Conservation (phyloP, 139 green algal species). For the Raphidocelis subcapitata region DNA sequence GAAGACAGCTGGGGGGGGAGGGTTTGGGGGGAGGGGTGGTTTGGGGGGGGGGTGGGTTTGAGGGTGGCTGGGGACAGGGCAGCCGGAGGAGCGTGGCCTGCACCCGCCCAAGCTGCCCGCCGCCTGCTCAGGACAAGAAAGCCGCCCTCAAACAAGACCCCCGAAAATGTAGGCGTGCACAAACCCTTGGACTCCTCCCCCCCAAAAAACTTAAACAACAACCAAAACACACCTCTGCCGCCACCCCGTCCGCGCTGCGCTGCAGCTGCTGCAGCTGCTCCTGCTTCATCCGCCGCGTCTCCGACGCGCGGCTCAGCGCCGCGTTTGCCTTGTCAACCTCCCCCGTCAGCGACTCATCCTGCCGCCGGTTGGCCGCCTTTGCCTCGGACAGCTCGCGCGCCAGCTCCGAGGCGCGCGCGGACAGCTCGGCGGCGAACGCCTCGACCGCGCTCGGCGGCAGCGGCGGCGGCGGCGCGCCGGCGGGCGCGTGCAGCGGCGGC, state of each 20-base stretch:
- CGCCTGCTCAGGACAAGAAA: too few relatives aligned
- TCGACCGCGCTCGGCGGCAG: constrained; percentile 8
- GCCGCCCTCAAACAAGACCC: too few relatives aligned
- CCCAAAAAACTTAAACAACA: too few relatives aligned
- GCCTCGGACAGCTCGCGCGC: constrained; percentile 20
- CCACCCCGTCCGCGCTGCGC: constrained; percentile 17
- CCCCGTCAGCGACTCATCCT: constrained; percentile 36
- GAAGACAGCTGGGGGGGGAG: too few relatives aligned
- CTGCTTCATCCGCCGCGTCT: constrained; percentile 43
- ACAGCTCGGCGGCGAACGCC: constrained; percentile 21
- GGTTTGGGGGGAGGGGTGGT: too few relatives aligned
- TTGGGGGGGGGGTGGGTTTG: too few relatives aligned
- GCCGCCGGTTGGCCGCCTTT: constrained; percentile 33
- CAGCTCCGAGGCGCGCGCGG: constrained; percentile 6
- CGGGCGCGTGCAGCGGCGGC: too few relatives aligned
- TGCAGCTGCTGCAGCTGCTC: constrained; percentile 37
- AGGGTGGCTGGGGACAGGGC: too few relatives aligned
- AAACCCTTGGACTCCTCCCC: too few relatives aligned
- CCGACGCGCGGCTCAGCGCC: constrained; percentile 28
- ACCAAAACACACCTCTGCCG: constrained; percentile 32
- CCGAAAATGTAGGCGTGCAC: too few relatives aligned
- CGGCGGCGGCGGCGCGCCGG: background rate
- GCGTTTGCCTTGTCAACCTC: constrained; percentile 29
- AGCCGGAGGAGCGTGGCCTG: too few relatives aligned
- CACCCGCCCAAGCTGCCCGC: too few relatives aligned